Base-by-base conservation (phyloP, 2,329 filamentous ascomycete genomes). In the Saccharata proteae region DNA sequence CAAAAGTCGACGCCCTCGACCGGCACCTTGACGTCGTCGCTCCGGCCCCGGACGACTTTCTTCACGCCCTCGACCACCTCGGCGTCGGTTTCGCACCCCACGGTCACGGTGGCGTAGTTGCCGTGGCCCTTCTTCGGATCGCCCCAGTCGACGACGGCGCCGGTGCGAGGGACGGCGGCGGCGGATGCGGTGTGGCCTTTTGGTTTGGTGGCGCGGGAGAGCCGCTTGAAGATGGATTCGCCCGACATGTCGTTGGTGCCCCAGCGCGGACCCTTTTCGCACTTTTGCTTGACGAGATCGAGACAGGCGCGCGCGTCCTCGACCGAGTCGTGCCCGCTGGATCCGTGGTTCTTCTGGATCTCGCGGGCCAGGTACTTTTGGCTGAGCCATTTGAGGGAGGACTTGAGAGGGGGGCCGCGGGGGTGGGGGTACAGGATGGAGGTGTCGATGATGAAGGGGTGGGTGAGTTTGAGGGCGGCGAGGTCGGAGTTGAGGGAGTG, bases 371-470 rank as follows among this genome's bases (percentile, higher is more conserved):
- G 69, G 46, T 88, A 93, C 49, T 88, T 90, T 43, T 88, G 77
- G 0, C 80, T 70, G 2, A 98, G 72, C 67, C 76, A 96, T 58
- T 92, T 94, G 34, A 98, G 68, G 3, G 82, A 84, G 23, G 83
- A 85, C 52, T 93, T 96, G 39, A 93, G 69, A 0, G 88, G 88
- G 1, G 84, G 78, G 0, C 90, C 90, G 20, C 84, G 78, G 7
- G 84, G 80, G 51, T 98, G 90, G 2, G 88, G 86, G 51, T 81
- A 98, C 31, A 93, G 68, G 20, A 96, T 69, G 9, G 83, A 75
- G 0, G 90, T 96, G 56, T 98, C 90, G 49, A 94, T 74, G 43
- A 98, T 77, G 59, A 86, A 93, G 1, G 90, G 90, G 51, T 96
- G 90, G 1, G 83, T 80, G 38, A 94, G 67, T 48, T 77, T 80